Conservation (phyloP, 805 yeast genomes). For the Hanseniaspora lachancei region DNA sequence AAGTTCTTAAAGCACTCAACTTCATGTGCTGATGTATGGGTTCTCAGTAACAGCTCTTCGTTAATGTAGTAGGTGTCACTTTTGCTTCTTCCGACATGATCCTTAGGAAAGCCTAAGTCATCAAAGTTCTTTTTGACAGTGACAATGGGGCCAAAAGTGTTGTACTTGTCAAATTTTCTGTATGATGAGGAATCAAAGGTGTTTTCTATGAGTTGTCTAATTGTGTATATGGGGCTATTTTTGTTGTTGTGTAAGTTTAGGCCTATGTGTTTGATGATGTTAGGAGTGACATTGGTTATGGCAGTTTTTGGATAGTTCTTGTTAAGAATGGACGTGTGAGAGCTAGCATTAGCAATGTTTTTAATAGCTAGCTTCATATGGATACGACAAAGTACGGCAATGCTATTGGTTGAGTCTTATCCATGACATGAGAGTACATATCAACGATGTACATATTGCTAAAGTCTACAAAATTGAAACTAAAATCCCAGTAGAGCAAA, state of each 20-base stretch:
- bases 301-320: constrained; percentile 37
- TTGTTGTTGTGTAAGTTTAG: constrained; percentile 61
- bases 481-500: background rate
- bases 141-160: constrained; percentile 72
- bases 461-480: no score
- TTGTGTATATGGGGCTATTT: constrained; percentile 81
- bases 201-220: constrained; percentile 57
- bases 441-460: no score
- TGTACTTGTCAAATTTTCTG: constrained; percentile 49
- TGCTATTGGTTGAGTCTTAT: no score
- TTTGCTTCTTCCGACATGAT: constrained; percentile 86
- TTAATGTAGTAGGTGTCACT: constrained; percentile 90
- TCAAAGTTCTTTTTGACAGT: constrained; percentile 78
- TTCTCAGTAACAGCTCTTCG: constrained; percentile 56
- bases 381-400: no score
- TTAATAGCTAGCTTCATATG: background rate
- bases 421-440: no score
- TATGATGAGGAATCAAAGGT: constrained; percentile 49
- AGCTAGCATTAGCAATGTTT: background rate
- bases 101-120: constrained; percentile 74
- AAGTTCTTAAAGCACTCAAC: constrained; percentile 61
- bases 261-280: constrained; percentile 54
- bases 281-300: constrained; percentile 75
- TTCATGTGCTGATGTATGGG: constrained; percentile 97
- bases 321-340: background rate